Evolutionary conservation across 495 filamentous ascomycete genomes (phyloP).

Genomic region (Pyronema domesticum): DNA sequence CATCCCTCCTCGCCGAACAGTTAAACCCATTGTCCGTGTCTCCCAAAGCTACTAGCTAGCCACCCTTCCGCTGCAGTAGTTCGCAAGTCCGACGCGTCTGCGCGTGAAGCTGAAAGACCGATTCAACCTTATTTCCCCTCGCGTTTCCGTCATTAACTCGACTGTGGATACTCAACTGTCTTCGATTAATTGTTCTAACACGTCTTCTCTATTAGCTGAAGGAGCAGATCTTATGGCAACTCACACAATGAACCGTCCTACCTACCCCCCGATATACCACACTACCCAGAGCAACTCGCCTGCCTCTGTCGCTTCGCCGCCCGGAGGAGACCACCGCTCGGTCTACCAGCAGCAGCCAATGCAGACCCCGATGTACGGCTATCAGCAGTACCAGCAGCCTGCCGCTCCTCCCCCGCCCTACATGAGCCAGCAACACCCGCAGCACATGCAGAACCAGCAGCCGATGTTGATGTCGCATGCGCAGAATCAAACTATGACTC

Average conservation of each 20-base stretch:
- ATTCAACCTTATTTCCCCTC: background rate
- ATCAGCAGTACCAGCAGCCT: constrained; percentile 53
- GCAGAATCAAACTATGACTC: constrained; percentile 37
- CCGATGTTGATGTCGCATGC: constrained; percentile 54
- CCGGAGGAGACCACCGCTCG: constrained; percentile 67
- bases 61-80: background rate
- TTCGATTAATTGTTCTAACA: background rate
- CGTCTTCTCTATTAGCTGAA: constrained; percentile 33
- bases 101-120: background rate
- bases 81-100: background rate
- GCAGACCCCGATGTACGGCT: constrained; percentile 61
- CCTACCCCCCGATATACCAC: constrained; percentile 86
- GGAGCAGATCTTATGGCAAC: constrained; percentile 87
- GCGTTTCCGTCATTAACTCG: background rate
- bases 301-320: constrained; percentile 82
- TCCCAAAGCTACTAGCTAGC: background rate
- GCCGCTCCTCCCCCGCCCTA: constrained; percentile 51
- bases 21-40: too few species aligned
- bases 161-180: background rate
- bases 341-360: constrained; percentile 68
- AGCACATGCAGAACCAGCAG: constrained; percentile 40
- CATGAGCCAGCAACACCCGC: constrained; percentile 54
- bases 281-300: constrained; percentile 93
- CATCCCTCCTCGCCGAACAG: background rate
- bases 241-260: constrained; percentile 63